Evolutionary conservation across 768 basidiomycete species (phyloP).

Genomic region (Dioszegia hungarica): DNA sequence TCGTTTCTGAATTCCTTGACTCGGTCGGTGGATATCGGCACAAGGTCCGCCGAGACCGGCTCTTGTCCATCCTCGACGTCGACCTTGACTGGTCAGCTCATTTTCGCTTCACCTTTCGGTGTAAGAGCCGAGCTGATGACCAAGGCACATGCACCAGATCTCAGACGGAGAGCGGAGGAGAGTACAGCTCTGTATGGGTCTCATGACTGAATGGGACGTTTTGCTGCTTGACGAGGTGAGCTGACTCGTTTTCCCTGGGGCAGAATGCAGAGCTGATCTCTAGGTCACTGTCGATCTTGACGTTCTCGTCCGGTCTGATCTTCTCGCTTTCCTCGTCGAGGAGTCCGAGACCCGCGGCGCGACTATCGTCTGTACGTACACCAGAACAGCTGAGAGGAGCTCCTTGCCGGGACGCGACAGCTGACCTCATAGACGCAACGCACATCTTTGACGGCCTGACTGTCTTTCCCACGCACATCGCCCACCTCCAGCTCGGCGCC

Average conservation of each 20-base stretch:
- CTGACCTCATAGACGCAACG: slow-evolving; percentile 65
- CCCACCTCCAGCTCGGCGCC: slow-evolving; percentile 82
- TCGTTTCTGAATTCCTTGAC: slow-evolving; percentile 90
- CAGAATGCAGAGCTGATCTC: not conserved
- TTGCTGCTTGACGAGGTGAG: slow-evolving; percentile 85
- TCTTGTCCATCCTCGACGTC: slow-evolving; percentile 88
- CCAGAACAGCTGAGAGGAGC: too few species aligned
- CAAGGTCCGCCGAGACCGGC: slow-evolving; percentile 74
- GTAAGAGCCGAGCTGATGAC: not conserved
- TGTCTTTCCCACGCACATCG: slow-evolving; percentile 87
- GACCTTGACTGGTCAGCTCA: slow-evolving; percentile 68
- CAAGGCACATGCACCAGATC: slow-evolving; percentile 84
- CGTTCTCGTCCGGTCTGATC: slow-evolving; percentile 83
- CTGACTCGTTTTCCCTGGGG: not conserved
- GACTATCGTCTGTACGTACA: slow-evolving; percentile 70
- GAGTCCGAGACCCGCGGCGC: slow-evolving; percentile 76
- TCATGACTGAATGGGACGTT: slow-evolving; percentile 92
- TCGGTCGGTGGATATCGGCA: slow-evolving; percentile 93
- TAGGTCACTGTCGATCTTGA: slow-evolving; percentile 96
- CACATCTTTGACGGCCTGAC: slow-evolving; percentile 94
- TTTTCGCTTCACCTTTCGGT: not conserved
- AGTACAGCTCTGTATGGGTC: slow-evolving; percentile 90
- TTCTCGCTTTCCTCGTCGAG: slow-evolving; percentile 77
- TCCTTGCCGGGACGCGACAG: not conserved
- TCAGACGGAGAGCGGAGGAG: slow-evolving; percentile 91